Evolutionary conservation across 805 yeast genomes (phyloP).

Genomic region (Debaryomyces tyrocola): DNA sequence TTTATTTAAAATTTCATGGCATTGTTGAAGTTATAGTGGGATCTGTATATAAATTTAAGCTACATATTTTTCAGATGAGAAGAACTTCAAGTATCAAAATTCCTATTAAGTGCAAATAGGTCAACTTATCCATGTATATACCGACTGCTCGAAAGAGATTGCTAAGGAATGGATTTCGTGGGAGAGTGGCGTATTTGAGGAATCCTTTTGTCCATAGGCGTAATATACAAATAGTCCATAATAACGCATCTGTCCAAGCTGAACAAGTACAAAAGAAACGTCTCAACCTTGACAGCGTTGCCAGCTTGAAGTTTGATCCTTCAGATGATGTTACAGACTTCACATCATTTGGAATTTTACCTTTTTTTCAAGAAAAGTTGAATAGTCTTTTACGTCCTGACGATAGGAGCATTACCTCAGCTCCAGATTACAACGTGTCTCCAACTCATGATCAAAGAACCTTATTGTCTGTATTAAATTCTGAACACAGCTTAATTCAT

Average conservation of each 20-base stretch:
- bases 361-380: slow-evolving; percentile 20
- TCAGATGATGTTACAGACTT: slow-evolving; percentile 13
- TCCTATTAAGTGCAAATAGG: not conserved
- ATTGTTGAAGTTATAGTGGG: not conserved
- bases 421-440: slow-evolving; percentile 10
- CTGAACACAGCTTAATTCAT: slow-evolving; percentile 14
- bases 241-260: not conserved
- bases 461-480: slow-evolving; percentile 15
- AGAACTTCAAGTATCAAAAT: too few species aligned
- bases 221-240: not conserved
- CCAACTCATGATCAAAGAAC: slow-evolving; percentile 22
- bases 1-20: not conserved
- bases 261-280: not conserved
- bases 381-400: slow-evolving; percentile 11
- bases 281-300: not conserved
- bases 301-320: slow-evolving; percentile 5
- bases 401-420: not conserved
- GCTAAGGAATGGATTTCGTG: too few species aligned
- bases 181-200: not conserved
- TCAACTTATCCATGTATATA: not conserved
- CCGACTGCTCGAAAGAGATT: not conserved
- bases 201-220: not conserved
- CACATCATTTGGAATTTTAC: slow-evolving; percentile 20
- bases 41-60: not conserved
- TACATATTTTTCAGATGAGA: not conserved